Evolutionary conservation across 805 yeast genomes (phyloP), one percentile per base, ranked within the genome.

Genomic region (Sungouiozyma intestinalis): DNA sequence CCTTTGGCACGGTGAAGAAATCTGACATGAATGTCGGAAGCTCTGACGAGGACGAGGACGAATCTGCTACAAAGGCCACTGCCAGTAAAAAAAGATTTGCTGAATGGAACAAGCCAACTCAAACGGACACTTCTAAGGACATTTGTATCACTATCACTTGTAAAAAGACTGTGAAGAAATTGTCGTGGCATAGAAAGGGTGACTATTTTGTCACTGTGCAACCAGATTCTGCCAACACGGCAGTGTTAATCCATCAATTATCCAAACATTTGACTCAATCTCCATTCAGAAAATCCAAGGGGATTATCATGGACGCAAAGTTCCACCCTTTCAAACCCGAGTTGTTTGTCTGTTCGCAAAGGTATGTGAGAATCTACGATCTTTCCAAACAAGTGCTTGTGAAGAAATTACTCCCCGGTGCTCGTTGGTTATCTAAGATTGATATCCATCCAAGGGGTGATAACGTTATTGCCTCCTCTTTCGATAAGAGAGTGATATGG

Each of bases 401-500:
- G 45, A 87, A 86, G 71, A 85, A 87, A 55, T 69, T 92, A 51
- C 66, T 81, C 68, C 97, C 98, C 1, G 97, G 97, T 56, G 97
- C 95, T 1, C 78, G 95, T 64, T 85, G 95, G 95, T 73, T 92
- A 53, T 79, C 94, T 16, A 73, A 80, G 51, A 79, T 92, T 57
- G 97, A 88, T 60, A 81, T 92, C 40, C 97, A 92, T 63, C 97
- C 97, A 45, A 73, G 94, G 50, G 98, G 98, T 43, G 97, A 92
- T 62, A 88, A 92, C 57, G 77, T 92, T 41, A 66, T 92, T 48
- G 95, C 95, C 13, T 84, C 90, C 6, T 86, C 97, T 2, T 92
- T 76, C 62, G 98, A 92, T 64, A 87, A 88, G 71, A 76, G 97
- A 52, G 94, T 92, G 4, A 73, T 88, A 50, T 92, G 98, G 98